Evolutionary conservation across 768 basidiomycete genomes (phyloP).

Genomic region (Suillus bovinus): DNA sequence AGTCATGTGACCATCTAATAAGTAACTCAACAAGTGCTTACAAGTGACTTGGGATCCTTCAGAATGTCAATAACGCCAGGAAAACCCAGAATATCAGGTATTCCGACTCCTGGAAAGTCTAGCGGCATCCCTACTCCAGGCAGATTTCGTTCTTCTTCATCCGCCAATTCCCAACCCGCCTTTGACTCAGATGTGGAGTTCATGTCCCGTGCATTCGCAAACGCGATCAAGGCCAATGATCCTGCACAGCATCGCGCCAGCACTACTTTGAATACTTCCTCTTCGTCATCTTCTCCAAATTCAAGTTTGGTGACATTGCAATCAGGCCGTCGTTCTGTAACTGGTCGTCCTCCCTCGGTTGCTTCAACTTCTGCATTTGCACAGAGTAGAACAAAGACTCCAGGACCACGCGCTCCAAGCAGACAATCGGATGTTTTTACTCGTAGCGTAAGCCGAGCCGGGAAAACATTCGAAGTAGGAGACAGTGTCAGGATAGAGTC

Average conservation of each 20-base stretch:
- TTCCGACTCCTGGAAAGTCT: conserved; percentile 48
- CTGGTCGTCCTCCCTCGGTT: conserved; percentile 62
- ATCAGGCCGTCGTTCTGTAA: conserved; percentile 44
- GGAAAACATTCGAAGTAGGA: conserved; percentile 62
- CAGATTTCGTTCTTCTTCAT: conserved; percentile 67
- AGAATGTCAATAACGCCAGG: conserved; percentile 46
- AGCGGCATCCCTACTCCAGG: conserved; percentile 70
- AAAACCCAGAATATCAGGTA: conserved; percentile 41
- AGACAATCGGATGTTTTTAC: conserved; percentile 62
- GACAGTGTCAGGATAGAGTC: conserved; percentile 87
- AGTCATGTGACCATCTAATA: conserved; percentile 8
- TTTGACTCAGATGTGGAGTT: conserved; percentile 50
- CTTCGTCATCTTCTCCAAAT: conserved; percentile 49
- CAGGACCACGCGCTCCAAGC: conserved; percentile 58
- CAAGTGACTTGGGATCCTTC: background rate
- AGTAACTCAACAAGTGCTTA: background rate
- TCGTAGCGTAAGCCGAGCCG: conserved; percentile 47
- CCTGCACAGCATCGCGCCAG: conserved; percentile 66
- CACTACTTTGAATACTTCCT: conserved; percentile 38
- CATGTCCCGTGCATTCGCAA: conserved; percentile 71
- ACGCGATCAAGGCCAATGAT: conserved; percentile 80
- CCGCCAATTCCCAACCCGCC: conserved; percentile 37
- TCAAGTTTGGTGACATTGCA: conserved; percentile 40
- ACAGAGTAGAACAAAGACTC: conserved; percentile 51
- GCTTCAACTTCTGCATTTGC: conserved; percentile 54